These are phyloP conservation scores for Ceratocystiopsis brevicomis DNA, from an alignment of 2,329 filamentous ascomycete species.

Conservation along the genomic window DNA sequence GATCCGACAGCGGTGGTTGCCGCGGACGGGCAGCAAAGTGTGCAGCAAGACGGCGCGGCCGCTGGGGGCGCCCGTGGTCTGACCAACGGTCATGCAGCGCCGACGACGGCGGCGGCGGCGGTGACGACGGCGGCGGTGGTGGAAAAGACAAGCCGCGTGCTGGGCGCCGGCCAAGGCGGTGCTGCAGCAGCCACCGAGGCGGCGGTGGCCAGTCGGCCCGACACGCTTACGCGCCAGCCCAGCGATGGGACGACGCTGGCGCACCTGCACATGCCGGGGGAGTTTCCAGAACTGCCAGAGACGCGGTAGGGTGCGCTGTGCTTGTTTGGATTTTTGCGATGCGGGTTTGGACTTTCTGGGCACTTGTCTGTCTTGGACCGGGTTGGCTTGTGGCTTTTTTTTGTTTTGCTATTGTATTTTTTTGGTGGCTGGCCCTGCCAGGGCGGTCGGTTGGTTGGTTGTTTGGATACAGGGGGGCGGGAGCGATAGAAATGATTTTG, in stretches of 20 bases:
- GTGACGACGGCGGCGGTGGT: neutral
- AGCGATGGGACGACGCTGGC: constrained; percentile 36
- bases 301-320: neutral
- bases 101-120: neutral
- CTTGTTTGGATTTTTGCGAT: neutral
- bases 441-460: too few species aligned
- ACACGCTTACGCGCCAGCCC: constrained; percentile 16
- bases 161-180: neutral
- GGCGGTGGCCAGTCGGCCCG: too few species aligned
- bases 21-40: constrained; percentile 11
- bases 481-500: too few species aligned
- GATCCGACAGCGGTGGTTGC: constrained; percentile 15
- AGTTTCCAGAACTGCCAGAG: constrained; percentile 20
- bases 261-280: constrained; percentile 50
- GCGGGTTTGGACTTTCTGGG: neutral
- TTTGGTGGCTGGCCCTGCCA: too few species aligned
- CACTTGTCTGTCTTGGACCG: too few species aligned
- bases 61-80: too few species aligned
- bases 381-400: neutral
- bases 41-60: neutral
- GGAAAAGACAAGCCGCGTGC: neutral
- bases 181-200: neutral
- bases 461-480: too few species aligned
- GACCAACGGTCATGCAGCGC: neutral
- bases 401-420: neutral